Base-by-base conservation (phyloP, 1,284 basidiomycete genomes). In the Tylopilus sp. region DNA sequence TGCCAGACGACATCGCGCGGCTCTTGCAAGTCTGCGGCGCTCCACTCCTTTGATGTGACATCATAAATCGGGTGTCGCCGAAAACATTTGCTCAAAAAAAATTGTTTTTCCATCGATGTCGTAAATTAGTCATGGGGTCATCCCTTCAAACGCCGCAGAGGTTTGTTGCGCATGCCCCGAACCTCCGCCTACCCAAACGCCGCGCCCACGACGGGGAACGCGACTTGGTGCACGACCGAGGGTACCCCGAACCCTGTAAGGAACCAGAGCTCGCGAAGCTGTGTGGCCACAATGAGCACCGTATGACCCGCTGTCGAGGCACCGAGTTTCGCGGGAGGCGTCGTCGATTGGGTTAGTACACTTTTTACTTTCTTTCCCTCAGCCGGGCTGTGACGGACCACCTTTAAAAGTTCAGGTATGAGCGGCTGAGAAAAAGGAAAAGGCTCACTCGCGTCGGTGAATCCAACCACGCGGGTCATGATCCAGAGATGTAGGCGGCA, bases 391-490 rank as follows among this genome's bases (percentile, higher is more conserved):
- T n/a, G 33, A 29, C 18, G 38, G 33, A 10, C 21, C 33, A 34
- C 38, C 37, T 21, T 33, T 48, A 35, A 33, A 19, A 34, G 21
- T 19, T 21, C 36, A 33, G 23, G 33, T 13, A 16, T 28, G 35
- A 38, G 23, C 11, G 34, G 21, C 13, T 30, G 36, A 35, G 47
- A 26, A 54, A 23, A 12, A 65, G 63, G 12, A 31, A 59, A 55
- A 7, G 64, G 78, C 69, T 58, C 59, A 74, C 78, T 79, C 4
- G 81, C 82, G 38, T 84, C 79, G 9, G 80, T 79, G 61, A 86
- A 82, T 15, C 82, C 89, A 21, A 90, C 83, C 9, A 89, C 82
- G 61, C 92, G 92, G 70, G 92, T 86, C 18, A 87, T 74, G 55
- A 94, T 89, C 91, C 89, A 15, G 82, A 66, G 45, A 89, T 73